Percentiles rank a stretch among this genome's conserved stretches.
Evolutionary conservation across 75 land plant species (phyloP).

Genomic region (Picea sitchensis): DNA sequence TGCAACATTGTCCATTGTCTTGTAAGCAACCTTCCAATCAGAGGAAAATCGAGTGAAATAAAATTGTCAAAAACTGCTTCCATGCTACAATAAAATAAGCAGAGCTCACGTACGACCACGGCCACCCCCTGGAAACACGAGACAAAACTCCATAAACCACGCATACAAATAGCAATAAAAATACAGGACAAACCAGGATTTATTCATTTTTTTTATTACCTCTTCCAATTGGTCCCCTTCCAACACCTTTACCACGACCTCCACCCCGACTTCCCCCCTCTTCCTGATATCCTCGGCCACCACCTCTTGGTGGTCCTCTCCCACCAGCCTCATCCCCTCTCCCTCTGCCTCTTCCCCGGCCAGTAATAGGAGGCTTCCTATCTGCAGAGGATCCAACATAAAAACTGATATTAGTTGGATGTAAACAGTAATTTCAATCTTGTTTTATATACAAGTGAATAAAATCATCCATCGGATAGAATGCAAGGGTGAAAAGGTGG

Average conservation of each 20-base stretch:
- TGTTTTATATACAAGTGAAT: neutral
- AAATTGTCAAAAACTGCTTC: neutral
- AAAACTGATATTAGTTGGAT: neutral
- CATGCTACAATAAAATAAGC: neutral
- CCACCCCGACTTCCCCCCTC: slow-evolving; percentile 10
- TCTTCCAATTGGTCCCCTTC: slow-evolving; percentile 12
- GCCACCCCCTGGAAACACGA: neutral
- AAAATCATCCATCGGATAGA: neutral
- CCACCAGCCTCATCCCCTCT: neutral
- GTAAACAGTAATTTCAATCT: neutral
- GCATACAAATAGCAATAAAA: too few relatives aligned
- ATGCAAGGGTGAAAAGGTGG: neutral
- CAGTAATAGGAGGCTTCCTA: slow-evolving; percentile 3
- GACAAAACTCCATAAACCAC: too few relatives aligned
- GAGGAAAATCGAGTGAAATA: neutral
- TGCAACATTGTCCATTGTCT: neutral
- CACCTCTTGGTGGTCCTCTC: neutral
- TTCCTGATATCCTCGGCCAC: slow-evolving; percentile 4
- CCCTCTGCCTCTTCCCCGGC: slow-evolving; percentile 11
- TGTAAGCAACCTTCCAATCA: too few relatives aligned
- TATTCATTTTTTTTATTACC: neutral
- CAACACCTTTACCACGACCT: slow-evolving; percentile 9
- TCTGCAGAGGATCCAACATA: neutral
- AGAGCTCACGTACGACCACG: slow-evolving; percentile 2
- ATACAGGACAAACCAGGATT: too few relatives aligned